A percentile compares a stretch with the other conserved stretches of the same genome.
phyloP scores from a whole-genome alignment of 2,329 filamentous ascomycete genomes.

The Graphium sp. region DNA sequence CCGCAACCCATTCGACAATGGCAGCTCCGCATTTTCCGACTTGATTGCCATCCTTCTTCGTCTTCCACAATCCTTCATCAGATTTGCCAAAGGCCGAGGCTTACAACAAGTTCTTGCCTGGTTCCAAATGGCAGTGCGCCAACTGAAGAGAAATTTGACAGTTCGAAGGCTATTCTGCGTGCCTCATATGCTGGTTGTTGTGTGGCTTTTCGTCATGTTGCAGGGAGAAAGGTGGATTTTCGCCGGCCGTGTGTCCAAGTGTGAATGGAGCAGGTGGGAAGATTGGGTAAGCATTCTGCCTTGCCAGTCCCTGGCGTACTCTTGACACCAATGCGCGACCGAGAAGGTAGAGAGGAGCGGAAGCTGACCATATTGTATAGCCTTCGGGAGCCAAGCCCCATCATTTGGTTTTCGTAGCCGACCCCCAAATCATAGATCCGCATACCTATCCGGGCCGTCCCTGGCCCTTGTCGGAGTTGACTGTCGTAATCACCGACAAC shows the following conservation, averaged over 20 bases:
- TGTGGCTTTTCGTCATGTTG: slow-evolving; percentile 66
- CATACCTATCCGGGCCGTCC: slow-evolving; percentile 82
- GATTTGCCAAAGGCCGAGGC: slow-evolving; percentile 16
- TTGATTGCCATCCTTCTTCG: slow-evolving; percentile 12
- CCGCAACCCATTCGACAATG: slow-evolving; percentile 8
- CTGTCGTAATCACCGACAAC: slow-evolving; percentile 58
- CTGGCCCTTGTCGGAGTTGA: slow-evolving; percentile 37
- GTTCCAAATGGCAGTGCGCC: slow-evolving; percentile 11
- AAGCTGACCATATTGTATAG: no score
- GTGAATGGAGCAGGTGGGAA: slow-evolving; percentile 81
- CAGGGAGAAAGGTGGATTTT: slow-evolving; percentile 79
- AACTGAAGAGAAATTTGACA: slow-evolving; percentile 26
- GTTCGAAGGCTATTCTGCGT: slow-evolving; percentile 39
- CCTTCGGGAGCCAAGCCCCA: slow-evolving; percentile 65
- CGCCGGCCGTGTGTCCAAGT: slow-evolving; percentile 49
- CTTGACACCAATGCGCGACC: neutral
- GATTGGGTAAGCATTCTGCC: slow-evolving; percentile 50
- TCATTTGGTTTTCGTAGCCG: slow-evolving; percentile 68
- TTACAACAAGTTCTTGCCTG: slow-evolving; percentile 13
- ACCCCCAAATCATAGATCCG: slow-evolving; percentile 83
- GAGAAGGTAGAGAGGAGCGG: no score
- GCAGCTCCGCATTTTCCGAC: slow-evolving; percentile 8
- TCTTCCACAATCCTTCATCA: slow-evolving; percentile 15
- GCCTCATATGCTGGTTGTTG: slow-evolving; percentile 46
- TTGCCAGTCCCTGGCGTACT: neutral